phyloP scores from a whole-genome alignment of 2,329 filamentous ascomycete species.

The Exophiala alcalophila region DNA sequence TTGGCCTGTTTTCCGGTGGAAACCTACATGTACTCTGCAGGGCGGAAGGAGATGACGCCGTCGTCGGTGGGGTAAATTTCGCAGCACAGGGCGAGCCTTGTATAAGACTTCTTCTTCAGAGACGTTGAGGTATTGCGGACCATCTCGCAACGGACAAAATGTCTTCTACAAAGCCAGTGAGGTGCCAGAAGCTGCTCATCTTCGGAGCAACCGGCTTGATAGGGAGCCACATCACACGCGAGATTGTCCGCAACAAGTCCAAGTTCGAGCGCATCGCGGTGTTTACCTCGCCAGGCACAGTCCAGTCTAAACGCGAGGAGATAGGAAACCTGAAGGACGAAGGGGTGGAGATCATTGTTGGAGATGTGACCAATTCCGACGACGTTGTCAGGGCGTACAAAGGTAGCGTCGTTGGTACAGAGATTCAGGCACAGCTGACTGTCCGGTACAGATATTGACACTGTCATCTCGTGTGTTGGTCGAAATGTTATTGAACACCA shows the following conservation, averaged over 20 bases:
- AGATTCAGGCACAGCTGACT: background rate
- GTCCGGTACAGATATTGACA: constrained; percentile 51
- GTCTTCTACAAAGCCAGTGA: constrained; percentile 4
- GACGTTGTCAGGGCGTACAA: constrained; percentile 56
- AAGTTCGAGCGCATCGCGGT: constrained; percentile 53
- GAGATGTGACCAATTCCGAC: constrained; percentile 51
- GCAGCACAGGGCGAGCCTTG: too few relatives aligned
- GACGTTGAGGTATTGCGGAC: too few relatives aligned
- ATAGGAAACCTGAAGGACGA: constrained; percentile 47
- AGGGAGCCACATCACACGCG: constrained; percentile 49
- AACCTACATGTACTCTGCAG: too few relatives aligned
- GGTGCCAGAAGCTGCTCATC: constrained; percentile 41
- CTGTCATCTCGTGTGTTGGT: constrained; percentile 63
- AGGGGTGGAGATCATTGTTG: constrained; percentile 55
- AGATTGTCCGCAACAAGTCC: constrained; percentile 44
- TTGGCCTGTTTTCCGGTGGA: too few relatives aligned
- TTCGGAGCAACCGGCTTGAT: constrained; percentile 55
- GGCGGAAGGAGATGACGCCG: too few relatives aligned
- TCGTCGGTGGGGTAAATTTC: too few relatives aligned
- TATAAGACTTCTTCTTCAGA: too few relatives aligned
- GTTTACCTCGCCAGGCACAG: constrained; percentile 55
- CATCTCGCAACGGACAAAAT: too few relatives aligned
- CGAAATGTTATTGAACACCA: constrained; percentile 59
- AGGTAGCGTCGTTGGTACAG: constrained; percentile 33
- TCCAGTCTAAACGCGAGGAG: constrained; percentile 47